Base-by-base conservation (phyloP, 1,139 yeast genomes). In the Geotrichum reessii region DNA sequence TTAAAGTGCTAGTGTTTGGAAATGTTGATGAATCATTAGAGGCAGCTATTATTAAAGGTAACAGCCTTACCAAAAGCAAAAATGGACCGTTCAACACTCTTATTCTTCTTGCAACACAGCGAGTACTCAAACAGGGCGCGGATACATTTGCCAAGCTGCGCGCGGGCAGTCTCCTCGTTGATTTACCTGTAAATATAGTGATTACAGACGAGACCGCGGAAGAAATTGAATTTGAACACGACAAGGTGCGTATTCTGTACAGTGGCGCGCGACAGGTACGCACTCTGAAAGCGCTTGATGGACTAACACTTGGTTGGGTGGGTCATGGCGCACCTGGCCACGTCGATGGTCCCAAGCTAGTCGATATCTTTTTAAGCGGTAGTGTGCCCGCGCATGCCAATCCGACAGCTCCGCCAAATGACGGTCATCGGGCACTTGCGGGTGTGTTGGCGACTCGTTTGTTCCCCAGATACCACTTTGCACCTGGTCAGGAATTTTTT, bases 51-150 rank as follows among this genome's bases (percentile, higher is more conserved):
- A 55, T 52, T 4, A 65, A 64, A 46, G 66, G 64, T 8, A 65
- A 66, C 47, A 51, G 62, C 8, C 51, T 67, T 40, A 61, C 67
- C 51, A 51, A 48, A 17, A 55, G 63, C 19, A 65, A 64, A 40
- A 64, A 63, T 49, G 71, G 71, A 1, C 71, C 71, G 1, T 68
- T 68, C 54, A 65, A 60, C 31, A 46, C 61, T 14, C 59, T 63
- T 9, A 46, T 67, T 1, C 52, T 68, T 3, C 55, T 66, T 37
- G 58, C 48, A 6, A 19, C 54, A 17, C 3, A 19, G 8, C 27
- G 44, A 1, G 17, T 33, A 12, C 17, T 49, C 19, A 33, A 37
- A 12, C 40, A 31, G 6, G 12, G 25, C 12, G 21, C 31, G 8
- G 33, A 31, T 12, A 37, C 25, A 5, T 27, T 51, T 4, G 52